A percentile compares a stretch with the other conserved stretches of the same genome.
Evolutionary conservation across 768 basidiomycete genomes (phyloP).

Genomic region (Mycena venus): DNA sequence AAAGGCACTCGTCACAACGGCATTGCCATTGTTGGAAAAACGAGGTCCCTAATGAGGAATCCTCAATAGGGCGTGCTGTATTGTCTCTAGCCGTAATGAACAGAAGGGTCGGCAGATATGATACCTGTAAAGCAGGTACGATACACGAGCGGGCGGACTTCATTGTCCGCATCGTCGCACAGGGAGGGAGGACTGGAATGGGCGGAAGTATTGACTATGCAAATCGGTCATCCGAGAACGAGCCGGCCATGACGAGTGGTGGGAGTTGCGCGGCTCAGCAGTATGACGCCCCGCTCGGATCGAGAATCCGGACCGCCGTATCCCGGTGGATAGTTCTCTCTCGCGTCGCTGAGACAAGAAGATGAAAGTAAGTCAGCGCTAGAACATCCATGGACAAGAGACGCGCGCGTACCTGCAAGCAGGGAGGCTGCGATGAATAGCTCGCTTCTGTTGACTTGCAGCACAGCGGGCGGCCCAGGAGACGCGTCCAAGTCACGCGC

Average conservation of each 20-base stretch:
- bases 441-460: background rate
- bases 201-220: background rate
- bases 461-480: too few relatives aligned
- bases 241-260: background rate
- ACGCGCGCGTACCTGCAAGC: background rate
- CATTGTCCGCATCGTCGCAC: too few relatives aligned
- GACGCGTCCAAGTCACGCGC: too few relatives aligned
- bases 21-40: too few relatives aligned
- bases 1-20: too few relatives aligned
- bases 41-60: too few relatives aligned
- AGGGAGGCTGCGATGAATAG: background rate
- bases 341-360: background rate
- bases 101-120: background rate
- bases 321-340: background rate
- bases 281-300: background rate
- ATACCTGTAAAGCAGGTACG: background rate
- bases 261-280: too few relatives aligned
- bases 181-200: background rate
- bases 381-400: background rate
- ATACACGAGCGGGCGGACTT: background rate
- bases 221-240: background rate
- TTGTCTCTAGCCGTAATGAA: background rate
- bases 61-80: background rate
- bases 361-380: background rate
- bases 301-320: background rate